Evolutionary conservation across 2,329 filamentous ascomycete species (phyloP).

Genomic region (Endothia cerciana): DNA sequence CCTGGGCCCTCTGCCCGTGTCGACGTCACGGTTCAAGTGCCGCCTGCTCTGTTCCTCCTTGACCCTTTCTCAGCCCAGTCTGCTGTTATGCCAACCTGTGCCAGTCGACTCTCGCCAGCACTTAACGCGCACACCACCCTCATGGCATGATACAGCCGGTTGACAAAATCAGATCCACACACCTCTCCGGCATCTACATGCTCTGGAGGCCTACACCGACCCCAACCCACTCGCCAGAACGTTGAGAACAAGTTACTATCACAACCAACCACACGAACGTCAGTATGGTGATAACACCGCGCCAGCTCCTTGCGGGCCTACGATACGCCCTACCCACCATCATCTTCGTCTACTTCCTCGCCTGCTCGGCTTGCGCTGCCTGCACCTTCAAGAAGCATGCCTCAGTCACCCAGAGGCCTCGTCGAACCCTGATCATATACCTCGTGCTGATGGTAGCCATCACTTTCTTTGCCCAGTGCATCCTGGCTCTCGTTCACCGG

Average conservation of each 20-base stretch:
- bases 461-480: constrained; percentile 54
- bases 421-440: constrained; percentile 45
- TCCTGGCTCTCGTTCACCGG: constrained; percentile 38
- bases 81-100: background rate
- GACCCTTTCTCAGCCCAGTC: background rate
- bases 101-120: background rate
- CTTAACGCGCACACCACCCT: background rate
- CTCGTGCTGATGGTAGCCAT: constrained; percentile 48
- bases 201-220: background rate
- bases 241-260: background rate
- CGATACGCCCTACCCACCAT: constrained; percentile 63
- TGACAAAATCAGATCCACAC: background rate
- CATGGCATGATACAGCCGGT: background rate
- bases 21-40: background rate
- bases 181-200: background rate
- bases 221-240: background rate
- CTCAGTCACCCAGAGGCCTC: constrained; percentile 33
- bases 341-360: constrained; percentile 61
- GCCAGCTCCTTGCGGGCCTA: constrained; percentile 47
- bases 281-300: constrained; percentile 31
- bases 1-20: background rate
- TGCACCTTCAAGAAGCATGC: constrained; percentile 55
- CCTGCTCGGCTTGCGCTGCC: constrained; percentile 53
- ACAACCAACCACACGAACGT: background rate
- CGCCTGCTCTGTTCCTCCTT: background rate